These are phyloP conservation scores for Jamesozyma hellenica DNA, from an alignment of 805 yeast genomes.

Conservation along the genomic window DNA sequence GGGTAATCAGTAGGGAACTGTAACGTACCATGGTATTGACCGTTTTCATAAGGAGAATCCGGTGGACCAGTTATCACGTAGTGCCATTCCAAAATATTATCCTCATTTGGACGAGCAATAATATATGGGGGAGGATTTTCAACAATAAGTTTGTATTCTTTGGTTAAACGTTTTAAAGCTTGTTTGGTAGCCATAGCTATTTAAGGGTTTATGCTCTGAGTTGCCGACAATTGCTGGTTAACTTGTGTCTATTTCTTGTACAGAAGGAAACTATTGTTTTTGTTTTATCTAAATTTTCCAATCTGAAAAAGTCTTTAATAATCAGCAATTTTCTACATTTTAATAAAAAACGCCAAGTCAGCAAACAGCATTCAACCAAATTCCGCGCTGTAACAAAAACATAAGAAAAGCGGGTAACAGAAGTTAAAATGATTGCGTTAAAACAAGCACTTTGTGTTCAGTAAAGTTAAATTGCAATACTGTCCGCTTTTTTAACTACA, in stretches of 20 bases:
- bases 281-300: no score
- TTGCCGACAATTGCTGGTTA: no score
- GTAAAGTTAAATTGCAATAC: no score
- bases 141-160: constrained; percentile 70
- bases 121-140: constrained; percentile 80
- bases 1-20: constrained; percentile 81
- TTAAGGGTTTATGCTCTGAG: not conserved
- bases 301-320: not conserved
- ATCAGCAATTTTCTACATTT: not conserved
- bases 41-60: constrained; percentile 73
- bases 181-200: constrained; percentile 34
- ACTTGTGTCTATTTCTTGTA: no score
- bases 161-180: constrained; percentile 46
- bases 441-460: no score
- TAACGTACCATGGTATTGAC: constrained; percentile 85
- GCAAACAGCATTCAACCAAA: no score
- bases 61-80: constrained; percentile 89
- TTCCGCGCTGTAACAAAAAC: no score
- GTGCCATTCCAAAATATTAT: constrained; percentile 88
- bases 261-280: no score
- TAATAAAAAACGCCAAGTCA: no score
- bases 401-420: no score
- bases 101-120: constrained; percentile 76
- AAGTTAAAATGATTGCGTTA: no score
- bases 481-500: no score